phyloP scores from a whole-genome alignment of 2,329 filamentous ascomycete genomes.

The Hypoxylon sp. region DNA sequence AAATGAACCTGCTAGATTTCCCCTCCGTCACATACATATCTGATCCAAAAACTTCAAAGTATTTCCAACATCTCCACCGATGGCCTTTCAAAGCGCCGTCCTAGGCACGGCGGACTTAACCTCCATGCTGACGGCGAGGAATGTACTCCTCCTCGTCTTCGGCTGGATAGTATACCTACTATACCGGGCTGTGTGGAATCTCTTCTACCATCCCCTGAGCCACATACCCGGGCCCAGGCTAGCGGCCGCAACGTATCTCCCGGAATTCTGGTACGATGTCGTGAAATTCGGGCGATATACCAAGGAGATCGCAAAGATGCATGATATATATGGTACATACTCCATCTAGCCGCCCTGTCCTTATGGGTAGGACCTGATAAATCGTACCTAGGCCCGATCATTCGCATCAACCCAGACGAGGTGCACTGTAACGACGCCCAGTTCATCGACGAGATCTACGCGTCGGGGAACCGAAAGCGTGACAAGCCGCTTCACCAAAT shows the following conservation, averaged over 20 bases:
- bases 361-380: background rate
- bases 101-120: background rate
- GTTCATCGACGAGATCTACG: slow-evolving; percentile 29
- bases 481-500: slow-evolving; percentile 25
- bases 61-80: background rate
- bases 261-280: slow-evolving; percentile 32
- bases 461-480: slow-evolving; percentile 21
- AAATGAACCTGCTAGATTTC: background rate
- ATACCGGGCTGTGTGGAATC: slow-evolving; percentile 13
- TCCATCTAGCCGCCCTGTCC: background rate
- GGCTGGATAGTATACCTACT: slow-evolving; percentile 27
- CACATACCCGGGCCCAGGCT: slow-evolving; percentile 32
- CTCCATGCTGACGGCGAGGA: background rate
- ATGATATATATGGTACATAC: slow-evolving; percentile 31
- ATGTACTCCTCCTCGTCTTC: slow-evolving; percentile 8
- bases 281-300: slow-evolving; percentile 28
- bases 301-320: slow-evolving; percentile 28
- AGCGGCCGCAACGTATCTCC: slow-evolving; percentile 24
- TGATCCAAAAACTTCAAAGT: background rate
- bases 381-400: slow-evolving; percentile 20
- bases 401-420: slow-evolving; percentile 31
- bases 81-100: slow-evolving; percentile 3
- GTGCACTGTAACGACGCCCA: slow-evolving; percentile 26
- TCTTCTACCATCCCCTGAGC: slow-evolving; percentile 33
- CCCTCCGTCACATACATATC: background rate